These are phyloP conservation scores for Nitzschia inconspicua DNA, from an alignment of 108 stramenopile genomes.

Conservation along the genomic window DNA sequence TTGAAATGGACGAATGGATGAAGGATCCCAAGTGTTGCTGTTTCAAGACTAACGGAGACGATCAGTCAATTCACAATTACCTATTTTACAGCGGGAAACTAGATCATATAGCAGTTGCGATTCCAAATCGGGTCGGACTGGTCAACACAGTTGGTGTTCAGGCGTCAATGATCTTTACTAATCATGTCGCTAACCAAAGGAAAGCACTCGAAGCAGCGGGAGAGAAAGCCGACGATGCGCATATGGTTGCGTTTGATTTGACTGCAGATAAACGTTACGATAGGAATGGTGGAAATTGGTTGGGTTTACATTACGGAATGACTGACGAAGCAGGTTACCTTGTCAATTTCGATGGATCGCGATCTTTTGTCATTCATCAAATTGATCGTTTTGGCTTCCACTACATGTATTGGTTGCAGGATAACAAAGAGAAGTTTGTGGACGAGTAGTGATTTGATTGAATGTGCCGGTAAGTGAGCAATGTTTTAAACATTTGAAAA, in stretches of 20 bases:
- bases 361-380: conserved; percentile 53
- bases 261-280: conserved; percentile 1
- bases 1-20: conserved; percentile 67
- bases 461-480: no score
- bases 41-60: conserved; percentile 45
- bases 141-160: conserved; percentile 34
- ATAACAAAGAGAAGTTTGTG: no score
- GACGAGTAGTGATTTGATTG: no score
- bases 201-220: neutral
- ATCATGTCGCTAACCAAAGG: neutral
- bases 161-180: neutral
- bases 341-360: conserved; percentile 31
- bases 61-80: conserved; percentile 81
- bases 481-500: no score
- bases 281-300: no score
- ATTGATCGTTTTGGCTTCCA: conserved; percentile 46
- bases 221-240: neutral
- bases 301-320: conserved; percentile 30
- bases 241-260: neutral
- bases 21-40: conserved; percentile 45
- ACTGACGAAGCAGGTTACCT: conserved; percentile 42
- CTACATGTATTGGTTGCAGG: no score
- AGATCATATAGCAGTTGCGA: conserved; percentile 21
- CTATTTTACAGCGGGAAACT: conserved; percentile 63
- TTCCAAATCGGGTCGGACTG: conserved; percentile 25